Base-by-base conservation (phyloP, 257 asterid species). In the Petrea volubilis region DNA sequence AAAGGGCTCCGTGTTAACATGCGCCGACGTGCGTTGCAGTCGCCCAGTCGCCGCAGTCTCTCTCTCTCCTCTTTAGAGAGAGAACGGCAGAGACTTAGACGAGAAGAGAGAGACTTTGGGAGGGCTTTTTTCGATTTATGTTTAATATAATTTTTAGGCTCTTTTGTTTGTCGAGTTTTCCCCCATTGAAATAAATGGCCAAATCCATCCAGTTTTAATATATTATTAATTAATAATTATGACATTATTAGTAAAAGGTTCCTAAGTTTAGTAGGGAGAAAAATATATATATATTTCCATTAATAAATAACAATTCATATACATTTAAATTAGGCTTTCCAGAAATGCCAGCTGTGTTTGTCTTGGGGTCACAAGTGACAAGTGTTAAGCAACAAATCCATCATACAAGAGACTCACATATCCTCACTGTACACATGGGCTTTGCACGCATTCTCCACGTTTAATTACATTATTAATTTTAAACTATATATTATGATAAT, bases 381-480 rank as follows among this genome's bases (percentile, higher is more conserved):
- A 57, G 18, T 70, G 17, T 34, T 34, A 59, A 46, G 43, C 60
- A 47, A 65, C 25, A 41, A 55, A 51, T 61, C 61, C 69, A 71
- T 60, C 69, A 71, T 60, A 61, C 51, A 71, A 57, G 21, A 59
- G 21, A 50, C n/a, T 28, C 55, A 58, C 43, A 52, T 57, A 46
- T 70, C 81, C 79, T 58, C 68, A 69, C 71, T 72, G 78, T 72
- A 70, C 82, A 82, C 83, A 78, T 78, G 81, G 70, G 34, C 57
- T 34, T 68, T 59, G 55, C 50, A 24, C 56, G 15, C 61, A 25
- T 59, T 41, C 40, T 15, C 29, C 18, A 7, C 27, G 1, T 38
- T 12, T 38, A 38, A 38, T 38, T 7, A 38, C 3, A 38, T 38
- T 7, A 38, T 38, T 31, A 31, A 31, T 31, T 7, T 31, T 7